Evolutionary conservation across 2,329 filamentous ascomycete species (phyloP).

Genomic region (Pseudomassariella vexata): DNA sequence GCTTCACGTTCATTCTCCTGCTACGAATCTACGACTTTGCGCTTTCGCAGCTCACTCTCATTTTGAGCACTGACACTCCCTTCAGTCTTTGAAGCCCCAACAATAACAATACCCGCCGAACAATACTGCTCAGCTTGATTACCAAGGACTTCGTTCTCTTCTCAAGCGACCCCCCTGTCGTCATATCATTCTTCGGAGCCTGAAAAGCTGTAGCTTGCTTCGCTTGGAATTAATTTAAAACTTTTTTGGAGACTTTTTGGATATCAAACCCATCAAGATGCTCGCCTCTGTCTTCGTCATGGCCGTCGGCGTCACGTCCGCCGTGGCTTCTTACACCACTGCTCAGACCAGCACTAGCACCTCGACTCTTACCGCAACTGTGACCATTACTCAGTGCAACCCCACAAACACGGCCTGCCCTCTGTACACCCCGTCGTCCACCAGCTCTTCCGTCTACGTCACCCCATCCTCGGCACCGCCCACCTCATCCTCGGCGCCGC

Average conservation of each 20-base stretch:
- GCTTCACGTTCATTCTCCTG: too few species aligned
- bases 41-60: too few species aligned
- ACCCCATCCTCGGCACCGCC: neutral
- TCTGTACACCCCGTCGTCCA: conserved; percentile 2
- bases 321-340: neutral
- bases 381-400: conserved; percentile 7
- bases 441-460: neutral
- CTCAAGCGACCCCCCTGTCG: too few species aligned
- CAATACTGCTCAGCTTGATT: too few species aligned
- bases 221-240: too few species aligned
- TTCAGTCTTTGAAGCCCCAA: too few species aligned
- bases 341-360: conserved; percentile 3
- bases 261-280: conserved; percentile 7
- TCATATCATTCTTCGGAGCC: too few species aligned
- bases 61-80: too few species aligned
- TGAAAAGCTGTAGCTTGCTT: too few species aligned
- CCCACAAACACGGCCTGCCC: conserved; percentile 6
- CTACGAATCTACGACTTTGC: too few species aligned
- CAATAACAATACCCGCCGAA: too few species aligned
- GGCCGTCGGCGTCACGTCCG: conserved; percentile 2
- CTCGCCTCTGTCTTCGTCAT: conserved; percentile 5
- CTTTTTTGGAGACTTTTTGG: neutral
- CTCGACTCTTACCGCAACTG: conserved; percentile 1
- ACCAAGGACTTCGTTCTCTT: too few species aligned
- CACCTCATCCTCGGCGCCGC: neutral